Evolutionary conservation across 2,329 filamentous ascomycete genomes (phyloP).

Genomic region (Lachnellula subtilissima): DNA sequence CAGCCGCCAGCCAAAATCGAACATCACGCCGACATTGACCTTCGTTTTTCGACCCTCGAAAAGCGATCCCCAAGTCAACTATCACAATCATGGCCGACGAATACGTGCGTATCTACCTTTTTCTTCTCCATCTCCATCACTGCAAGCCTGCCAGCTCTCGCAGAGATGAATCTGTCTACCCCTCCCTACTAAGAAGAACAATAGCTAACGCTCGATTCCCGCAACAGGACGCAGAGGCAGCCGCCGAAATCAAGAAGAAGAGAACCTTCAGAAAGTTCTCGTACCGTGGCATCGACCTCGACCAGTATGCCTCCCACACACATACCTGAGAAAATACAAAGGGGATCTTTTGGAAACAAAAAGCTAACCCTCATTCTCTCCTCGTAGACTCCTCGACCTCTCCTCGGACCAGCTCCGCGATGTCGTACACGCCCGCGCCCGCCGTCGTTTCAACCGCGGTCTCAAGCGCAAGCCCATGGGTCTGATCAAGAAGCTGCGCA

Average conservation of each 20-base stretch:
- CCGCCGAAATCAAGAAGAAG: conserved; percentile 99
- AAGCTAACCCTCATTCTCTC: conserved; percentile 32
- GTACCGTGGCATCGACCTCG: conserved; percentile 98
- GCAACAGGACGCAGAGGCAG: conserved; percentile 86
- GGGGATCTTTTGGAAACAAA: conserved; percentile 24
- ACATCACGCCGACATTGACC: conserved; percentile 15
- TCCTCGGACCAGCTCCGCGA: conserved; percentile 97
- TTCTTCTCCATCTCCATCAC: not conserved
- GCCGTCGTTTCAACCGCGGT: conserved; percentile 98
- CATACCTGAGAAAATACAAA: conserved; percentile 29
- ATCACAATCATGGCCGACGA: conserved; percentile 76
- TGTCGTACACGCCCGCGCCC: conserved; percentile 98
- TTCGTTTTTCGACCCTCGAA: conserved; percentile 29
- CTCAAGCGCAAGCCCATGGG: conserved; percentile 99
- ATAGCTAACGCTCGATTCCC: conserved; percentile 32
- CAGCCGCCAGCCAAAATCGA: conserved; percentile 4
- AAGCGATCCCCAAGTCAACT: conserved; percentile 20
- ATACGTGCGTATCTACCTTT: conserved; percentile 55
- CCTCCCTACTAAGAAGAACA: conserved; percentile 1
- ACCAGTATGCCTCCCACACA: conserved; percentile 68
- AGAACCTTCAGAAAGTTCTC: conserved; percentile 99
- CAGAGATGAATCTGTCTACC: not conserved
- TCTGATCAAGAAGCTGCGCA: conserved; percentile 99
- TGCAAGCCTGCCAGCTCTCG: not conserved
- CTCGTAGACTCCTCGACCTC: conserved; percentile 88